Percentiles rank a stretch among this genome's conserved stretches.
Evolutionary conservation across 352 stramenopile genomes (phyloP).

Genomic region (Phytophthora pinifolia): DNA sequence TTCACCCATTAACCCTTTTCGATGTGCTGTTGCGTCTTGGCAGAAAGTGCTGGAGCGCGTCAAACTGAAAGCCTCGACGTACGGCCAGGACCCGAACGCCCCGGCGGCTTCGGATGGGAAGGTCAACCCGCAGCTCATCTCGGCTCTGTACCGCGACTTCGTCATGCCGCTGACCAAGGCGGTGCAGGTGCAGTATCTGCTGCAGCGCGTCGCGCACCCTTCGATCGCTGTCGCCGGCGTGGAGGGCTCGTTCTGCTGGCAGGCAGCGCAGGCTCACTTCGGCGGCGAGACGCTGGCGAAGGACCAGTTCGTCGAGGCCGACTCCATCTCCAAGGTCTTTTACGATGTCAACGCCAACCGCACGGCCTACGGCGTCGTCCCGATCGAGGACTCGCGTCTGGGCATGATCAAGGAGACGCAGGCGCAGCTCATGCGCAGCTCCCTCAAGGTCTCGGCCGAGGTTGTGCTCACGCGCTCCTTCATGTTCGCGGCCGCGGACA

Average conservation of each 20-base stretch:
- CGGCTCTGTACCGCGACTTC: conserved; percentile 96
- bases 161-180: conserved; percentile 99
- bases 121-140: conserved; percentile 96
- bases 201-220: conserved; percentile 79
- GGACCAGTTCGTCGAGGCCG: conserved; percentile 53
- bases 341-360: conserved; percentile 76
- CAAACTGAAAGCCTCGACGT: conserved; percentile 96
- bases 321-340: conserved; percentile 81
- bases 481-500: conserved; percentile 64
- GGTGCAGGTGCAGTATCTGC: conserved; percentile 94
- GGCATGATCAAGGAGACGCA: conserved; percentile 90
- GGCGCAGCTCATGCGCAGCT: conserved; percentile 60
- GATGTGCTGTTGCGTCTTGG: conserved; percentile 1
- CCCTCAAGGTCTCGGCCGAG: conserved; percentile 80
- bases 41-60: conserved; percentile 91
- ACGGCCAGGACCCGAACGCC: conserved; percentile 87
- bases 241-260: conserved; percentile 78
- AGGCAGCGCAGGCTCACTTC: conserved; percentile 70
- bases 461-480: conserved; percentile 72
- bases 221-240: conserved; percentile 70
- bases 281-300: conserved; percentile 42
- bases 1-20: conserved; percentile 16
- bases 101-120: conserved; percentile 67
- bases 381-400: conserved; percentile 81
- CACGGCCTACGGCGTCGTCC: conserved; percentile 83